Evolutionary conservation across 1,139 yeast genomes (phyloP).

Genomic region (Cylindricascospora bacillispora): DNA sequence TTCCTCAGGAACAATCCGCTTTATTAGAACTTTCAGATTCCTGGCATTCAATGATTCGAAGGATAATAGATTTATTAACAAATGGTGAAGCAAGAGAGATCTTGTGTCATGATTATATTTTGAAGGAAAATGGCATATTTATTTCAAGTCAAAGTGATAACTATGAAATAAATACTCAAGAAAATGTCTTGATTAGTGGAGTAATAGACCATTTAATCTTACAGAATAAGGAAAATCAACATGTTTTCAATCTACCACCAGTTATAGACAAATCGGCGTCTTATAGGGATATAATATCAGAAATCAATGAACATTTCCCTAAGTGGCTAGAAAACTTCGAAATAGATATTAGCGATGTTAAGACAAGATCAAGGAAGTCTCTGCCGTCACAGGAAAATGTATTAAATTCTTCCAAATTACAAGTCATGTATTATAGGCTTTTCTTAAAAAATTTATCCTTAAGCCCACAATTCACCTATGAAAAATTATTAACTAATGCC

Average conservation of each 20-base stretch:
- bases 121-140: conserved; percentile 24
- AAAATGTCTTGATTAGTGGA: conserved; percentile 43
- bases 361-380: conserved; percentile 35
- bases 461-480: conserved; percentile 14
- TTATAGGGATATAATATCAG: not conserved
- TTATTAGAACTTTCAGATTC: conserved; percentile 23
- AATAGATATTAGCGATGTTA: conserved; percentile 40
- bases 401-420: conserved; percentile 37
- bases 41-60: conserved; percentile 29
- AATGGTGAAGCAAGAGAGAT: conserved; percentile 50
- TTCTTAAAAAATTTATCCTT: conserved; percentile 30
- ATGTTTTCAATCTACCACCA: conserved; percentile 19
- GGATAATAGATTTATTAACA: conserved; percentile 31
- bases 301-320: no score
- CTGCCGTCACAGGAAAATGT: conserved; percentile 40
- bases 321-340: conserved; percentile 5
- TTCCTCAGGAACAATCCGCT: conserved; percentile 5
- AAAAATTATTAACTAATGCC: conserved; percentile 34
- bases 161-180: conserved; percentile 9
- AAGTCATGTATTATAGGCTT: conserved; percentile 43
- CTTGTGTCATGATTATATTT: conserved; percentile 40
- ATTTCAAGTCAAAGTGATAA: conserved; percentile 8
- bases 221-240: conserved; percentile 18
- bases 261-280: conserved; percentile 12
- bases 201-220: conserved; percentile 40